These are phyloP conservation scores for Pythium dissotocum DNA, from an alignment of 352 stramenopile genomes.

Conservation along the genomic window DNA sequence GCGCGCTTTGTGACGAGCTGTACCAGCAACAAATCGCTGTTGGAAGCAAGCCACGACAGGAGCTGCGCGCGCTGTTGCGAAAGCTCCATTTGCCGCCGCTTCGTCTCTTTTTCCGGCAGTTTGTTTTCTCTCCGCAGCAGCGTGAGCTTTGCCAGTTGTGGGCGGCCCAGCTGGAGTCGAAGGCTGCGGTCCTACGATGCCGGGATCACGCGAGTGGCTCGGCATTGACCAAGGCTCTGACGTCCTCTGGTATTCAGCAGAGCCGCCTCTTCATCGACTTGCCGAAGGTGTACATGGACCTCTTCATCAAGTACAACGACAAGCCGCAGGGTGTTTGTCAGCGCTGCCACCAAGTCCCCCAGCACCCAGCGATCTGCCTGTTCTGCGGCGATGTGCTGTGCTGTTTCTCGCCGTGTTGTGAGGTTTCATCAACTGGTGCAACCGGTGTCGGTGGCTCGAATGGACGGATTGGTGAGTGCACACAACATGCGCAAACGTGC, in stretches of 20 bases:
- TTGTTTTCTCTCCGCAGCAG: constrained; percentile 61
- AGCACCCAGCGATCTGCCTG: constrained; percentile 76
- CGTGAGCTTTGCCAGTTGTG: constrained; percentile 70
- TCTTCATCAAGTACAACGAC: constrained; percentile 81
- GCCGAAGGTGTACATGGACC: constrained; percentile 77
- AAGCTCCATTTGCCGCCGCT: constrained; percentile 67
- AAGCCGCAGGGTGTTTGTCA: constrained; percentile 55
- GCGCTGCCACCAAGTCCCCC: constrained; percentile 58
- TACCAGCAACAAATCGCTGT: constrained; percentile 20
- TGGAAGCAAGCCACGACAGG: background rate
- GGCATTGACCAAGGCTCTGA: constrained; percentile 1
- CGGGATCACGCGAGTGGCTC: constrained; percentile 30
- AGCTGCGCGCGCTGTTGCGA: constrained; percentile 51
- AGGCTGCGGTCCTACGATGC: constrained; percentile 51
- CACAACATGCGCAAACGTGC: constrained; percentile 67
- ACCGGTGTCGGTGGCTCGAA: background rate
- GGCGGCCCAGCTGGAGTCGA: constrained; percentile 69
- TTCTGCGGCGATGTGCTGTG: constrained; percentile 76
- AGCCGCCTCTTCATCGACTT: constrained; percentile 41
- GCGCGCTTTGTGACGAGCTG: constrained; percentile 69
- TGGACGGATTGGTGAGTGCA: constrained; percentile 71
- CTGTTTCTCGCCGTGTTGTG: constrained; percentile 76
- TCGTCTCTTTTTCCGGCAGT: constrained; percentile 62
- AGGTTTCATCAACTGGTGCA: constrained; percentile 28
- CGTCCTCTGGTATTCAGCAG: background rate